Evolutionary conservation across 176 grass and related monocot genomes (phyloP).

Genomic region (Chrysopogon serrulatus): DNA sequence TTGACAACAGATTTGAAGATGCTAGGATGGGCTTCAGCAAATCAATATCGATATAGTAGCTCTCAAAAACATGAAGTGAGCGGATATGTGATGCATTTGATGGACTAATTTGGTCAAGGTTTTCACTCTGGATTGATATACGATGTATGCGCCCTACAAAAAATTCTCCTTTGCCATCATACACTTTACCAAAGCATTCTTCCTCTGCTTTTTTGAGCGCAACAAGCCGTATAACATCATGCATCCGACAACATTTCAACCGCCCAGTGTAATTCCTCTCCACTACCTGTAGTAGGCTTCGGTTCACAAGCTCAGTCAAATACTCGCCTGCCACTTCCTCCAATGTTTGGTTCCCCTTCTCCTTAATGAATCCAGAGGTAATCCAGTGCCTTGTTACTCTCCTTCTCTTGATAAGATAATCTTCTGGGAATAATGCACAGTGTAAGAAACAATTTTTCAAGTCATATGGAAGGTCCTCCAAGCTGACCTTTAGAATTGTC

Average conservation of each 20-base stretch:
- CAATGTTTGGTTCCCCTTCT: conserved; percentile 15
- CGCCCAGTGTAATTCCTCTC: background rate
- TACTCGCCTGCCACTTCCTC: conserved; percentile 38
- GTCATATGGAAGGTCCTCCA: background rate
- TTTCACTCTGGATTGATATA: background rate
- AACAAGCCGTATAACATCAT: conserved; percentile 18
- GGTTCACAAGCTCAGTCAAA: conserved; percentile 24
- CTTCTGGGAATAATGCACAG: background rate
- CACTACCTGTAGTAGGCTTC: conserved; percentile 28
- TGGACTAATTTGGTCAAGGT: background rate
- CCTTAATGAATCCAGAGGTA: background rate
- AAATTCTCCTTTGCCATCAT: background rate
- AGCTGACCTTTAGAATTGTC: too few relatives aligned
- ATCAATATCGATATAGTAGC: background rate
- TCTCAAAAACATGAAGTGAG: background rate
- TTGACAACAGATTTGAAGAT: background rate
- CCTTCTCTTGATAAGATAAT: background rate
- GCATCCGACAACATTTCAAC: conserved; percentile 11
- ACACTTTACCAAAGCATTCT: background rate
- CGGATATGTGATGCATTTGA: background rate
- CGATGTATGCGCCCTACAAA: background rate
- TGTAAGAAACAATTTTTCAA: background rate
- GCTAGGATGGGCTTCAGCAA: background rate
- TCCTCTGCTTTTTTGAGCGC: background rate
- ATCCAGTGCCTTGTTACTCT: background rate